These are phyloP conservation scores for Setaria viridis DNA, from an alignment of 202 grass and related monocot genomes.

Conservation along the genomic window DNA sequence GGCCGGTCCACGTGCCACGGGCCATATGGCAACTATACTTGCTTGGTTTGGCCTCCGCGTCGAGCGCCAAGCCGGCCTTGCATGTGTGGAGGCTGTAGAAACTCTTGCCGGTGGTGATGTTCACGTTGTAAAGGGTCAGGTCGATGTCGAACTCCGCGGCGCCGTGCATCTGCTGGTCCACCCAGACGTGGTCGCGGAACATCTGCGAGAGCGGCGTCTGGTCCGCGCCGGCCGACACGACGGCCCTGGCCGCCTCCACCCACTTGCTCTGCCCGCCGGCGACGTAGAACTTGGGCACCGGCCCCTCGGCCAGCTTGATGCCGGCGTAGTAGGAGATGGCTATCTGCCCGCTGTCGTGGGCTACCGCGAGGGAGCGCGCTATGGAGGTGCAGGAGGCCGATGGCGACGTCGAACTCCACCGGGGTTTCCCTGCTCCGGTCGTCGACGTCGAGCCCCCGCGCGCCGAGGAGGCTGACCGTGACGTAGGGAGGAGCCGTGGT, in stretches of 20 bases:
- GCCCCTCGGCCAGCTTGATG: not conserved
- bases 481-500: not conserved
- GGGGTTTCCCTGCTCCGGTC: not conserved
- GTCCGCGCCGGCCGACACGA: not conserved
- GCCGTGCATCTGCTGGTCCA: not conserved
- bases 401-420: conserved; percentile 21
- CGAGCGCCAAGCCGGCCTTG: not conserved
- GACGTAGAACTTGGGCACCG: not conserved
- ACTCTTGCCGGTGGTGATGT: not conserved
- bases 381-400: not conserved
- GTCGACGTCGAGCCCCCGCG: conserved; percentile 7
- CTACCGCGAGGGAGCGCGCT: no score
- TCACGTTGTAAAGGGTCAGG: not conserved
- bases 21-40: not conserved
- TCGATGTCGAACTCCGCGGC: not conserved
- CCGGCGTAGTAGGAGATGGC: conserved; percentile 1
- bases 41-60: not conserved
- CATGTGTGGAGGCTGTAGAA: not conserved
- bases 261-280: not conserved
- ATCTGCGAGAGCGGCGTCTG: not conserved
- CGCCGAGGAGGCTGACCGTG: not conserved
- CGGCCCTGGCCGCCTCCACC: not conserved
- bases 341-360: not conserved
- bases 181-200: conserved; percentile 22
- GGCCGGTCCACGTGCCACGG: no score